Base-by-base conservation (phyloP, 257 asterid species). In the Solanum okadae region DNA sequence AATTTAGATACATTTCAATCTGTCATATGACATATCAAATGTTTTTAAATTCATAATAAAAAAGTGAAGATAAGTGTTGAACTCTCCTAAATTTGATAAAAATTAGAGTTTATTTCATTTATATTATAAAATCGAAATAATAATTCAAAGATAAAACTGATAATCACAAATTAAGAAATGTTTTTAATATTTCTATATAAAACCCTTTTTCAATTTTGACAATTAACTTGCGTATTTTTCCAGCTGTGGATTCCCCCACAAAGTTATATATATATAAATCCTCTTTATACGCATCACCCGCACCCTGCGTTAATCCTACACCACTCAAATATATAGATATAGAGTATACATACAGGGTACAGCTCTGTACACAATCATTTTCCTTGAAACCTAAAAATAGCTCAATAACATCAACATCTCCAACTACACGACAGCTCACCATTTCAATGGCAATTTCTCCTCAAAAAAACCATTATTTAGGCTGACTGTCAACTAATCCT, bases 1-100 rank as follows among this genome's bases (percentile, higher is more conserved):
- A 49, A 49, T 2, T 16, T 49, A 15, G 3, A 5, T 49, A 5
- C 61, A 5, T 49, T 15, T 0, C 0, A 49, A 16, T 49, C 0
- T 49, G 23, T 2, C 8, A 49, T 49, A 16, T 49, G 23, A 6
- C 0, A 16, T 52, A 49, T 2, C 0, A 16, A 49, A 3, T 49
- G 1, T 16, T 49, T 15, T 49, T 0, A 49, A 49, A 49, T 1
- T 16, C 3, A 15, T 6, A 49, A 49, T 15, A 52, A 46, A 46
- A 16, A 52, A 16, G 1, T 52, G 23, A 5, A 52, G 3, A 2
- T 16, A 16, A 52, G 61, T 16, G 22, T 52, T 52, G 22, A 52
- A 2, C 61, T 15, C 23, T 52, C 3, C 4, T 16, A 52, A 49
- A 52, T 18, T 52, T 52, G 9, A 52, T 52, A 52, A 18, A 16